phyloP scores from a whole-genome alignment of 352 stramenopile genomes.

The Phytophthora citricola region DNA sequence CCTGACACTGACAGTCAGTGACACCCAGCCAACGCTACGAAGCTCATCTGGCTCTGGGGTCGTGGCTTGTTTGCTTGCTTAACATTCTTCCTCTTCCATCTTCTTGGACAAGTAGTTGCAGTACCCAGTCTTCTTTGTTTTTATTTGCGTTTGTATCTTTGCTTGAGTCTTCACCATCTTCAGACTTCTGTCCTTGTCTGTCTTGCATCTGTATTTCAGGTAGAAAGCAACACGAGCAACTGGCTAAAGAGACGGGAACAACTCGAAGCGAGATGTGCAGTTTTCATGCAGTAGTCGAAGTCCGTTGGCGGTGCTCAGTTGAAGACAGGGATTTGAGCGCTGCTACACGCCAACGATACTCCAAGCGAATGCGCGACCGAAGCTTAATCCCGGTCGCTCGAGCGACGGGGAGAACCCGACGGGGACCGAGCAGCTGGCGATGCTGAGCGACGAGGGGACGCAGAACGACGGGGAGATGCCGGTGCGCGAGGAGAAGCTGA shows the following conservation, averaged over 20 bases:
- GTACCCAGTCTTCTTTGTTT: slow-evolving; percentile 49
- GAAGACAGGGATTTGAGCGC: slow-evolving; percentile 13
- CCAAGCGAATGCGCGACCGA: slow-evolving; percentile 12
- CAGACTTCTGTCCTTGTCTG: slow-evolving; percentile 29
- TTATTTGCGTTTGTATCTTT: slow-evolving; percentile 52
- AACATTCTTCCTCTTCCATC: slow-evolving; percentile 36
- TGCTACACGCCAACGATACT: slow-evolving; percentile 12
- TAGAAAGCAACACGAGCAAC: slow-evolving; percentile 27
- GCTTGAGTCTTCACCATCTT: slow-evolving; percentile 44
- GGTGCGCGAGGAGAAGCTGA: slow-evolving; percentile 32
- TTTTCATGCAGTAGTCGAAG: slow-evolving; percentile 32
- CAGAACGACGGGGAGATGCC: slow-evolving; percentile 26
- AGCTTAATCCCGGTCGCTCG: slow-evolving; percentile 47
- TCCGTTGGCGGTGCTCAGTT: slow-evolving; percentile 11
- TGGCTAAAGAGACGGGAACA: slow-evolving; percentile 13
- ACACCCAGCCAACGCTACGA: slow-evolving; percentile 12
- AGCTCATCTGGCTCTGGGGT: slow-evolving; percentile 19
- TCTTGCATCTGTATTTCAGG: slow-evolving; percentile 32
- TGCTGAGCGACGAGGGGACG: slow-evolving; percentile 35
- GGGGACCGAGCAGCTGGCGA: slow-evolving; percentile 57
- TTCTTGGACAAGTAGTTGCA: slow-evolving; percentile 45
- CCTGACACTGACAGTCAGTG: slow-evolving; percentile 14
- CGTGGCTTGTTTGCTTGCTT: slow-evolving; percentile 19
- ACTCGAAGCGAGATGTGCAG: slow-evolving; percentile 35
- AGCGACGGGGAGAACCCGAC: slow-evolving; percentile 55